Base-by-base conservation (phyloP, 1,139 yeast genomes). In the Geotrichum histeridarum region DNA sequence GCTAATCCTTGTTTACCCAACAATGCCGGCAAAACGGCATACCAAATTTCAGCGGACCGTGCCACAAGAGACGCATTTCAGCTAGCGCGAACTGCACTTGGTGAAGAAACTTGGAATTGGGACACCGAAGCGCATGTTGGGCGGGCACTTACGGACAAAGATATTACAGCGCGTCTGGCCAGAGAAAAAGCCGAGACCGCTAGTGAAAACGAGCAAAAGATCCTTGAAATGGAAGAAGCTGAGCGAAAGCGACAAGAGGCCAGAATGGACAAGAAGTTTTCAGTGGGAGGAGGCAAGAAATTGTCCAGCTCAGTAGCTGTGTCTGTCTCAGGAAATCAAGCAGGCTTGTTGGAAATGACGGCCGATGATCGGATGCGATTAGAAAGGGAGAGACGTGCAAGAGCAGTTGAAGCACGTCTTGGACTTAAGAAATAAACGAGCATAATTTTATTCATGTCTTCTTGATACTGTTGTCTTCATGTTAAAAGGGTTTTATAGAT, bases 321-420 rank as follows among this genome's bases (percentile, higher is more conserved):
- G 8, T 54, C 52, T 15, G 67, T 67, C 37, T 27, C 54, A 1
- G 47, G 50, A 12, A 50, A 47, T 17, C 4, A 7, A 9, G 54
- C 70, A 62, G 17, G 69, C 66, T 44, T 51, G 12, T 14, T 54
- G 70, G 54, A 50, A 30, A 31, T 56, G 54, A 45, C 71, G 62
- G 57, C 68, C 69, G 73, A 72, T 11, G 62, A 65, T 0, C 71
- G 73, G 8, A 73, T 52, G 61, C 74, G 55, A 64, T 70, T 63
- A 35, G 90, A 91, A 85, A 79, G 99, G 59, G 99, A 93, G 64
- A 91, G 93, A 66, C 75, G 99, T 54, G 98, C 98, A 0, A 77
- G 98, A 58, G 99, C 99, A 0, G 97, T 96, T 0, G 98, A 93
- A 67, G 96, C 94, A 0, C 77, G 99, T 62, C 67, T 91, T 65